Percentiles rank a stretch among this genome's conserved stretches.
These are phyloP conservation scores for Russula virescens DNA, from an alignment of 768 basidiomycete species.

Conservation along the genomic window DNA sequence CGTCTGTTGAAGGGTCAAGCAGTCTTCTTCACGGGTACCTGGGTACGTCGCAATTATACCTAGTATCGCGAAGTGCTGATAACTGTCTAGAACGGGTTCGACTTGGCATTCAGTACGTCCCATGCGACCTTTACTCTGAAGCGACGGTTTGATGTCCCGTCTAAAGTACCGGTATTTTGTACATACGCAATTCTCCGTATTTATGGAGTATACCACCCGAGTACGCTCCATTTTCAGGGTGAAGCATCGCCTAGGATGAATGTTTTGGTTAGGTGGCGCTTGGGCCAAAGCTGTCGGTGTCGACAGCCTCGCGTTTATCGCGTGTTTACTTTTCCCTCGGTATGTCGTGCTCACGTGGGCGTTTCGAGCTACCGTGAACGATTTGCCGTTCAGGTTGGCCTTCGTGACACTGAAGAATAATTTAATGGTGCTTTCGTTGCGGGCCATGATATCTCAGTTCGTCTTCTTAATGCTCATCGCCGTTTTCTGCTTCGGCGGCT, in stretches of 20 bases:
- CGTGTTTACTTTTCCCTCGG: conserved; percentile 88
- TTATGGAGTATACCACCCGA: conserved; percentile 67
- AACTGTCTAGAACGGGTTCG: conserved; percentile 75
- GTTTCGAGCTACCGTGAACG: neutral
- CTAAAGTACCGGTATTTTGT: conserved; percentile 66
- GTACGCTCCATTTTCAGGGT: conserved; percentile 35
- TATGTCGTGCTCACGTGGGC: conserved; percentile 24
- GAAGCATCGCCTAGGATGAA: neutral
- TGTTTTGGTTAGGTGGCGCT: conserved; percentile 34
- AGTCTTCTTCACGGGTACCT: conserved; percentile 85
- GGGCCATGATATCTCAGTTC: conserved; percentile 94
- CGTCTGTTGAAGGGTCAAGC: neutral
- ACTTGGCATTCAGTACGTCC: conserved; percentile 73
- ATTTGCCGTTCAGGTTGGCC: conserved; percentile 52
- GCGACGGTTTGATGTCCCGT: neutral
- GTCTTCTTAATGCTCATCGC: conserved; percentile 77
- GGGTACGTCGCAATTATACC: conserved; percentile 43
- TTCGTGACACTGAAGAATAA: conserved; percentile 86
- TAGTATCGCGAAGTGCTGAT: neutral
- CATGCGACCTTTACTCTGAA: neutral
- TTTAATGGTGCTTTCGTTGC: conserved; percentile 72
- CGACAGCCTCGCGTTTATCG: conserved; percentile 83
- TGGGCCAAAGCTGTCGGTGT: conserved; percentile 70
- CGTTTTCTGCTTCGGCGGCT: conserved; percentile 87
- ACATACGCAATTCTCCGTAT: conserved; percentile 72